Base-by-base conservation (phyloP, 1,139 yeast species). In the Pichia sp. region DNA sequence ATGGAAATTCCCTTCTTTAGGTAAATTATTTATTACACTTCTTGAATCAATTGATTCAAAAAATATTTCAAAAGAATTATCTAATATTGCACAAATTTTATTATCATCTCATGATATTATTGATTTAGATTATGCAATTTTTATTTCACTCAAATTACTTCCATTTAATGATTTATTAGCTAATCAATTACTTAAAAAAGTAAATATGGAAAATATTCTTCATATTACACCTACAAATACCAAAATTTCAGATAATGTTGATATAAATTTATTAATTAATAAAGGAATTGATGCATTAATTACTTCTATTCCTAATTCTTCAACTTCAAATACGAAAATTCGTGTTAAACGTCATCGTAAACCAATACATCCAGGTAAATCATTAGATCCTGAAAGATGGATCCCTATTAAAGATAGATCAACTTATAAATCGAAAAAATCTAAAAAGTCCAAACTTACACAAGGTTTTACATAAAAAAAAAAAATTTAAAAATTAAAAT, bases 341-440 rank as follows among this genome's bases (percentile, higher is more conserved):
- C 66, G 62, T 50, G 54, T 60, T 36, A 62, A 59, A 22, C 53
- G 55, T 9, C 64, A 62, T 56, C 68, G 63, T 50, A 61, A 68
- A 31, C 70, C 78, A 28, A 65, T 67, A 44, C 77, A 72, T 42
- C 54, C 64, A 3, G 49, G 56, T 6, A 63, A 59, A 40, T 51
- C 55, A 16, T 67, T 75, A 2, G 82, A 80, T 52, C 73, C 74
- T 9, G 96, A 89, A 61, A 78, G 96, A 65, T 89, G 97, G 97
- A 64, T 88, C 41, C 95, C 96, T 24, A 57, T 84, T 72, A 81
- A 79, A 56, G 91, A 88, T 59, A 76, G 97, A 61, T 76, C 88
- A 6, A 78, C 80, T 52, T 88, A 84, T 65, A 85, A 78, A 61
- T 87, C 94, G 16, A 80, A 83, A 55, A 80, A 77, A 59, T 74